Conservation (phyloP, 768 basidiomycete genomes). For the Boletus vinaceobasis region DNA sequence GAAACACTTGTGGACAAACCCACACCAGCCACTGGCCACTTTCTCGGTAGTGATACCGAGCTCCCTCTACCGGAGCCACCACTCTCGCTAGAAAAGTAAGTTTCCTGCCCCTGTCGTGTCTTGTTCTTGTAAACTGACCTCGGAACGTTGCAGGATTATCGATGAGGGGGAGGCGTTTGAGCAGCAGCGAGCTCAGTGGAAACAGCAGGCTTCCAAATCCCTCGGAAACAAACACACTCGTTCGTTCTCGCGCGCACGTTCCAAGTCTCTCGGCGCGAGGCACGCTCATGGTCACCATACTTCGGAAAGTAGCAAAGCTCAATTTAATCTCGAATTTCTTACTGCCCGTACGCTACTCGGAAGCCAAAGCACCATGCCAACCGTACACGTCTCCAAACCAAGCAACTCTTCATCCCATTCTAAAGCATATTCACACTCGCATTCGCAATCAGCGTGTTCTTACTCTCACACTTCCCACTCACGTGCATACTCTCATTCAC, state of each 20-base stretch:
- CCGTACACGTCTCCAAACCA: conserved; percentile 23
- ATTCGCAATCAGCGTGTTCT: conserved; percentile 24
- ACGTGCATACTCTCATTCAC: conserved; percentile 32
- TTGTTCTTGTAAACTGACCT: not conserved
- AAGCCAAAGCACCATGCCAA: conserved; percentile 54
- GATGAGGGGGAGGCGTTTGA: conserved; percentile 60
- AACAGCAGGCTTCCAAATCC: conserved; percentile 56
- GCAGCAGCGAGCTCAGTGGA: conserved; percentile 66
- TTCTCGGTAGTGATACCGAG: conserved; percentile 39
- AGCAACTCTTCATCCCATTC: conserved; percentile 19
- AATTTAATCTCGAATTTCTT: conserved; percentile 49
- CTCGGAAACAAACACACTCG: conserved; percentile 64
- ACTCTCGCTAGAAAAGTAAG: conserved; percentile 51
- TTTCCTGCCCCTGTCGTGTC: not conserved
- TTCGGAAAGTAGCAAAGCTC: conserved; percentile 21
- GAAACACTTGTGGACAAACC: conserved; percentile 17
- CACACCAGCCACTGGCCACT: not conserved
- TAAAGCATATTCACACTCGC: conserved; percentile 28
- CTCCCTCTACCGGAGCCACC: conserved; percentile 55
- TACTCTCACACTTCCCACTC: conserved; percentile 24
- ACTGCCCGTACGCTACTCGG: conserved; percentile 67
- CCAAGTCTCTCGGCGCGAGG: conserved; percentile 27
- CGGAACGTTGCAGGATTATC: conserved; percentile 48
- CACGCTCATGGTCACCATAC: conserved; percentile 16
- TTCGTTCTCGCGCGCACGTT: conserved; percentile 57